Evolutionary conservation across 2,329 filamentous ascomycete species (phyloP).

Genomic region (Xylaria multiplex): DNA sequence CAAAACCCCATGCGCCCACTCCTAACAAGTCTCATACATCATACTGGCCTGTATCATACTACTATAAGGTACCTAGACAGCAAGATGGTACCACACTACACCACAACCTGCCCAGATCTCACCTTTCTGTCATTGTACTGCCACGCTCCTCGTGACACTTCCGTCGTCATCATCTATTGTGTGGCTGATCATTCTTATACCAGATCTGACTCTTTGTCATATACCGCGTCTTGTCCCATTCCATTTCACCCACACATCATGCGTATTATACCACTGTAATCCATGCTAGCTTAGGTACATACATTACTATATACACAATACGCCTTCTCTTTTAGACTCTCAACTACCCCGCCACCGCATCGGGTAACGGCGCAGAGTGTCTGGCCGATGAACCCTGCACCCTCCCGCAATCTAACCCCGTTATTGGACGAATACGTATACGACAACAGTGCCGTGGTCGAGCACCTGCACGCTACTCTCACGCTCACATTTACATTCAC

Average conservation of each 20-base stretch:
- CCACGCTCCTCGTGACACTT: constrained; percentile 29
- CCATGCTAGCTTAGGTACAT: too few species aligned
- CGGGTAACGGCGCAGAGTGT: constrained; percentile 18
- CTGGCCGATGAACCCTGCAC: constrained; percentile 15
- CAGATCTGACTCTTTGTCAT: constrained; percentile 8
- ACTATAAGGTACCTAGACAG: too few species aligned
- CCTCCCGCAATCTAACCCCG: constrained; percentile 4
- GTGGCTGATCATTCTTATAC: constrained; percentile 3
- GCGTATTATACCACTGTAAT: not conserved
- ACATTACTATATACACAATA: too few species aligned
- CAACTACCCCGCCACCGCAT: constrained; percentile 23
- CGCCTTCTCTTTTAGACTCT: not conserved
- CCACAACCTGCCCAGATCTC: too few species aligned
- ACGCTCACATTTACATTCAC: too few species aligned
- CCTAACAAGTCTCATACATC: too few species aligned
- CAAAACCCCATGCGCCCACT: too few species aligned
- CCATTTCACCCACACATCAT: constrained; percentile 1
- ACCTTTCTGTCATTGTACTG: constrained; percentile 7
- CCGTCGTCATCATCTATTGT: constrained; percentile 20
- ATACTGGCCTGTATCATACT: too few species aligned
- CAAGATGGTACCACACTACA: too few species aligned
- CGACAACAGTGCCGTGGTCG: not conserved
- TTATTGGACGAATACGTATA: constrained; percentile 24
- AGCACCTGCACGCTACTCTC: not conserved
- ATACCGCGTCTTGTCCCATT: not conserved